Conservation (phyloP, 2,329 filamentous ascomycete genomes). For the Simplicillium aogashimaense region DNA sequence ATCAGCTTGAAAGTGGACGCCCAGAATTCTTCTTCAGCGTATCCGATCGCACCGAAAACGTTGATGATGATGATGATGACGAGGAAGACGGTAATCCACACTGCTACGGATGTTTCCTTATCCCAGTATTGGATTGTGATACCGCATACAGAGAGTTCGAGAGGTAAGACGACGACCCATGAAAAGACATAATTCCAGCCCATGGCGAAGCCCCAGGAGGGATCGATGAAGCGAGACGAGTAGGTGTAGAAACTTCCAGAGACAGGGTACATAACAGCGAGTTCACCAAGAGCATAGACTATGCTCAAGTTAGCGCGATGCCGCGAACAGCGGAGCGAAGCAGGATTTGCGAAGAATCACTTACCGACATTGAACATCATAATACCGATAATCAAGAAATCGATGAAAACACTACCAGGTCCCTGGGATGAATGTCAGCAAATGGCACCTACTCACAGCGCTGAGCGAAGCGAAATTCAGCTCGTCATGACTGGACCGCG, state of each 20-base stretch:
- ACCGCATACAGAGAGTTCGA: constrained; percentile 39
- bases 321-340: not conserved
- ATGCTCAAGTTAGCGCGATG: constrained; percentile 1
- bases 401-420: constrained; percentile 33
- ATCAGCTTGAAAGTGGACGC: constrained; percentile 44
- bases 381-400: constrained; percentile 45
- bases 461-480: too few relatives aligned
- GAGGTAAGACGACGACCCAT: constrained; percentile 38
- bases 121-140: constrained; percentile 44
- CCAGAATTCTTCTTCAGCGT: constrained; percentile 46
- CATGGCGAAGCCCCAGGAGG: constrained; percentile 48
- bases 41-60: constrained; percentile 44
- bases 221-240: constrained; percentile 50
- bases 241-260: constrained; percentile 56
- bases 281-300: constrained; percentile 50
- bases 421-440: constrained; percentile 13
- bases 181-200: constrained; percentile 38
- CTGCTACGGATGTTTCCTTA: constrained; percentile 29
- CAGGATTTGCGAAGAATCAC: constrained; percentile 4
- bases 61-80: constrained; percentile 39
- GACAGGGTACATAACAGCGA: constrained; percentile 52
- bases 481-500: too few relatives aligned
- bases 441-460: not conserved
- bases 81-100: constrained; percentile 46
- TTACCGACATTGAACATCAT: constrained; percentile 49